Evolutionary conservation across 148 eudicot genomes (phyloP).

Genomic region (Cornus kousa): DNA sequence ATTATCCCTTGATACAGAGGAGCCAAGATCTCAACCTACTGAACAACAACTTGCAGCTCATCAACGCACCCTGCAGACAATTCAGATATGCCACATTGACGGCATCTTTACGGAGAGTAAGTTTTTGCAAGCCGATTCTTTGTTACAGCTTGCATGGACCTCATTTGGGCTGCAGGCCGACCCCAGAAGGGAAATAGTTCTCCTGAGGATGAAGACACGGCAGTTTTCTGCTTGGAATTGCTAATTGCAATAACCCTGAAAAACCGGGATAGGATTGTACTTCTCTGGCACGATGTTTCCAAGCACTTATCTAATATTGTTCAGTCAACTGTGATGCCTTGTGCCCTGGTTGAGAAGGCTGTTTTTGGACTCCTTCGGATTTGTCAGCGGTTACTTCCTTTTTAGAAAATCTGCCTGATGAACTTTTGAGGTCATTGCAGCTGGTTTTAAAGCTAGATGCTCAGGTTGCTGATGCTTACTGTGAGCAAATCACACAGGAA

Average conservation of each 20-base stretch:
- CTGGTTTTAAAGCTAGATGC: slow-evolving; percentile 85
- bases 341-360: slow-evolving; percentile 77
- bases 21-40: slow-evolving; percentile 78
- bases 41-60: slow-evolving; percentile 88
- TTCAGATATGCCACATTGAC: slow-evolving; percentile 82
- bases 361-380: slow-evolving; percentile 80
- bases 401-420: slow-evolving; percentile 86
- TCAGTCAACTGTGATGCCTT: slow-evolving; percentile 67
- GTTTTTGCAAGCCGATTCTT: slow-evolving; percentile 93
- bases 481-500: slow-evolving; percentile 91
- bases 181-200: slow-evolving; percentile 60
- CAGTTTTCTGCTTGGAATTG: slow-evolving; percentile 88
- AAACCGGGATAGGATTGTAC: slow-evolving; percentile 85
- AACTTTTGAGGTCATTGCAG: slow-evolving; percentile 82
- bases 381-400: slow-evolving; percentile 79
- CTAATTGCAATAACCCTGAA: slow-evolving; percentile 80
- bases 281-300: slow-evolving; percentile 88
- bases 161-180: slow-evolving; percentile 71
- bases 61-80: slow-evolving; percentile 82
- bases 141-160: slow-evolving; percentile 76
- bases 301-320: slow-evolving; percentile 78
- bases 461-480: slow-evolving; percentile 87
- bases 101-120: slow-evolving; percentile 88
- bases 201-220: slow-evolving; percentile 76
- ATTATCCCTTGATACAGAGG: slow-evolving; percentile 82